Percentiles rank a stretch among this genome's conserved stretches.
Conservation (phyloP, 176 grass and related monocot genomes). For the Carex kokanica region DNA sequence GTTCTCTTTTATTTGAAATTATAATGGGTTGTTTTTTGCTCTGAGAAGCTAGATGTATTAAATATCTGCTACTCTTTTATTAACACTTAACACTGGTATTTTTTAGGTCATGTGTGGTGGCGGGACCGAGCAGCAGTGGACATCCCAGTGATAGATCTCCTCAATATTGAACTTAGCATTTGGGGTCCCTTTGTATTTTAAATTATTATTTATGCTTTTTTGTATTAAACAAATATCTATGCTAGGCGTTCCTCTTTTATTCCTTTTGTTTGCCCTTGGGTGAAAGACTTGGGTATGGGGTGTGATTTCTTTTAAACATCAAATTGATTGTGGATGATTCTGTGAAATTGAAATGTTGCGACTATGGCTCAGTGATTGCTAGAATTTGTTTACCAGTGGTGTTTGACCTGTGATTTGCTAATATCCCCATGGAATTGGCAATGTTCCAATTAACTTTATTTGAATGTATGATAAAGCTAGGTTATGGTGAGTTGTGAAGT, state of each 20-base stretch:
- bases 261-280: neutral
- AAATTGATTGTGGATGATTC: neutral
- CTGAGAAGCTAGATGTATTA: neutral
- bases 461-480: no score
- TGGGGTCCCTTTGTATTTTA: conserved; percentile 1
- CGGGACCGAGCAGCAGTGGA: neutral
- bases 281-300: neutral
- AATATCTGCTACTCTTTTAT: neutral
- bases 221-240: conserved; percentile 17
- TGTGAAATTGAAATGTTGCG: neutral
- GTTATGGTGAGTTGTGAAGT: no score
- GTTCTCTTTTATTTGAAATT: neutral
- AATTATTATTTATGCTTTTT: conserved; percentile 1
- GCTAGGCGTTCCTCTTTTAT: neutral
- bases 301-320: neutral
- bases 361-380: neutral
- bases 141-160: neutral
- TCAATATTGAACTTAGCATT: neutral
- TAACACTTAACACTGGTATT: neutral
- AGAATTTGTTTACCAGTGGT: neutral
- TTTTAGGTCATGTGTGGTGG: neutral
- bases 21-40: neutral
- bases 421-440: neutral
- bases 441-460: no score
- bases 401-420: neutral